Evolutionary conservation across 768 basidiomycete genomes (phyloP).

Genomic region (Mycena belliarum): DNA sequence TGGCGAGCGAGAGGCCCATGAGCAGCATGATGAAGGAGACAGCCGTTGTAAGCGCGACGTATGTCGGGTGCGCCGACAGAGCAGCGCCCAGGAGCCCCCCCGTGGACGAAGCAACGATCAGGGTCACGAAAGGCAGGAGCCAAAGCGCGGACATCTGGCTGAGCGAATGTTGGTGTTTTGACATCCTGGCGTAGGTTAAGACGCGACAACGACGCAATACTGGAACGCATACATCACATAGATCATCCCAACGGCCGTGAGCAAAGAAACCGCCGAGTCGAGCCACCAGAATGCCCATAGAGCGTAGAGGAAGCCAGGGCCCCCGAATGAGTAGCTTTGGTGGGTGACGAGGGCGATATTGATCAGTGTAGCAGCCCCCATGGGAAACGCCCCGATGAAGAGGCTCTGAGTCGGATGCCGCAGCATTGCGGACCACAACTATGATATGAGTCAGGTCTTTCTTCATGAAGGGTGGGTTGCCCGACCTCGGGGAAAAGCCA

Average conservation of each 20-base stretch:
- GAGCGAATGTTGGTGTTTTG: constrained; percentile 52
- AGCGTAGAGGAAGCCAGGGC: constrained; percentile 46
- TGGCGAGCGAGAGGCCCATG: constrained; percentile 47
- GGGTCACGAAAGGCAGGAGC: constrained; percentile 63
- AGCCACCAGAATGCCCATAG: constrained; percentile 70
- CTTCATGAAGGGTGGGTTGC: neutral
- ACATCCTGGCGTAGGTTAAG: constrained; percentile 43
- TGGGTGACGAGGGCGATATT: constrained; percentile 42
- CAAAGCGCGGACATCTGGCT: constrained; percentile 52
- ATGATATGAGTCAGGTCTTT: neutral
- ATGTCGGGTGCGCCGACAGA: constrained; percentile 36
- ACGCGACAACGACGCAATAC: neutral
- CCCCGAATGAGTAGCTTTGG: constrained; percentile 47
- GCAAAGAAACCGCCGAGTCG: constrained; percentile 49
- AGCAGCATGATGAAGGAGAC: constrained; percentile 35
- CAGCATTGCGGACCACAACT: constrained; percentile 47
- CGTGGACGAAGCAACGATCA: constrained; percentile 59
- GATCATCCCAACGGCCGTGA: constrained; percentile 29
- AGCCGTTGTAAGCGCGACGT: constrained; percentile 49
- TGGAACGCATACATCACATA: constrained; percentile 21
- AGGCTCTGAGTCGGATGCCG: constrained; percentile 51
- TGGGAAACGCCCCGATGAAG: constrained; percentile 44
- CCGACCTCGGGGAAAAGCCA: constrained; percentile 34
- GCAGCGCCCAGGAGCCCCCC: constrained; percentile 52
- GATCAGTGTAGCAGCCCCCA: constrained; percentile 57